phyloP scores from a whole-genome alignment of 768 basidiomycete species.

The Tephrocybe sp. region DNA sequence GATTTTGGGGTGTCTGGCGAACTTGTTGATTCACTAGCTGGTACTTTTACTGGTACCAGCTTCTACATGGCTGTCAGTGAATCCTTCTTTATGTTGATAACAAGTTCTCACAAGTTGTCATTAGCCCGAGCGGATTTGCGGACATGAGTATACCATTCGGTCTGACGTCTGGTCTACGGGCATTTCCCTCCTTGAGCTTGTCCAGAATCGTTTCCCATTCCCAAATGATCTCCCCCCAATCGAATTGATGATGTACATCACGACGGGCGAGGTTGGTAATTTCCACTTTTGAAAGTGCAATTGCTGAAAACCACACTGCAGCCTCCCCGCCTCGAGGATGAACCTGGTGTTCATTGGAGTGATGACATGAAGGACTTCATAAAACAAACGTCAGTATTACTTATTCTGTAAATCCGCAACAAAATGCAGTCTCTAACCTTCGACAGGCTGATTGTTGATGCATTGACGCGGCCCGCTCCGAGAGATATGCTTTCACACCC shows the following conservation, averaged over 20 bases:
- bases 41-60: conserved; percentile 97
- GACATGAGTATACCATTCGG: conserved; percentile 88
- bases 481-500: conserved; percentile 81
- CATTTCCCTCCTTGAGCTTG: conserved; percentile 90
- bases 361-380: conserved; percentile 92
- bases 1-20: conserved; percentile 99
- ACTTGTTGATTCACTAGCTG: conserved; percentile 86
- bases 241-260: conserved; percentile 90
- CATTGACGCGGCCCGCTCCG: conserved; percentile 72
- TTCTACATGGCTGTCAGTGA: conserved; percentile 96
- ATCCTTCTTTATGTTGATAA: not conserved
- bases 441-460: conserved; percentile 51
- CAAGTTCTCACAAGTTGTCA: conserved; percentile 14
- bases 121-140: conserved; percentile 93
- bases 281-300: conserved; percentile 1
- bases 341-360: conserved; percentile 69
- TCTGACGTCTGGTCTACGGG: conserved; percentile 99
- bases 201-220: conserved; percentile 94
- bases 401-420: not conserved
- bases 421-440: conserved; percentile 2
- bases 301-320: conserved; percentile 27
- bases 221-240: conserved; percentile 90
- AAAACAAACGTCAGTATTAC: conserved; percentile 66
- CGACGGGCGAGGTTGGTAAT: conserved; percentile 65
- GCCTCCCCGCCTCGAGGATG: conserved; percentile 85